Conservation (phyloP, 2,329 filamentous ascomycete species). For the Byssoonygena ceratinophila region DNA sequence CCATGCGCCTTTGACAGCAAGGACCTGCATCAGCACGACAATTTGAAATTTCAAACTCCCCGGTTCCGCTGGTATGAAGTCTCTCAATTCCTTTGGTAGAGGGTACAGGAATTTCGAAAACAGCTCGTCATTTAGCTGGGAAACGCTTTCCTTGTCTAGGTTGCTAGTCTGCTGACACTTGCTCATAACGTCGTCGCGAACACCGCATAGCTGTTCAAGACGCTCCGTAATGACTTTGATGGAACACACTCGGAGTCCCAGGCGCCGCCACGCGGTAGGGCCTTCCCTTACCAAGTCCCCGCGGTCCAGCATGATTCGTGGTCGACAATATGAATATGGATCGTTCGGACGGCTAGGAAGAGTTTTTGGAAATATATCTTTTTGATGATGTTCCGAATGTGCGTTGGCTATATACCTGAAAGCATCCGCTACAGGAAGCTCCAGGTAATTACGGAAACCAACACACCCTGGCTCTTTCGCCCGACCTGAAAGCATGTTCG, state of each 20-base stretch:
- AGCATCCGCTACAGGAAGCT: constrained; percentile 32
- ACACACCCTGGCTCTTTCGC: constrained; percentile 39
- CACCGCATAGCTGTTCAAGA: constrained; percentile 25
- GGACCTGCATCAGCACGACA: constrained; percentile 33
- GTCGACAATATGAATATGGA: constrained; percentile 29
- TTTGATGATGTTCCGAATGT: background rate
- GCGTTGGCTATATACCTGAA: background rate
- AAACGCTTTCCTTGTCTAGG: constrained; percentile 27
- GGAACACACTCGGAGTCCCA: constrained; percentile 33
- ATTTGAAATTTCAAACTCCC: constrained; percentile 39
- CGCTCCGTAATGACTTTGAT: constrained; percentile 28
- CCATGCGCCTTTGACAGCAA: constrained; percentile 39
- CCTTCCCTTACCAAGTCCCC: constrained; percentile 30
- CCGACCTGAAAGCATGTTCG: constrained; percentile 40
- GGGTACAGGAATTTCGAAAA: constrained; percentile 33
- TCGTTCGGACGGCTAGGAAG: constrained; percentile 20
- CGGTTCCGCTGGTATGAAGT: constrained; percentile 16
- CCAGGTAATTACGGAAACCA: constrained; percentile 40
- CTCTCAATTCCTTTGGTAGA: constrained; percentile 24
- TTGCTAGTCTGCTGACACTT: constrained; percentile 27
- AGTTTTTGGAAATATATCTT: constrained; percentile 18
- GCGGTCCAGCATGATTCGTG: constrained; percentile 29
- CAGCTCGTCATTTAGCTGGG: constrained; percentile 27
- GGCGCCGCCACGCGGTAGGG: constrained; percentile 32
- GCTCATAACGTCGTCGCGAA: constrained; percentile 29